Conservation (phyloP, 805 yeast species). For the Cyberlindnera veronae region DNA sequence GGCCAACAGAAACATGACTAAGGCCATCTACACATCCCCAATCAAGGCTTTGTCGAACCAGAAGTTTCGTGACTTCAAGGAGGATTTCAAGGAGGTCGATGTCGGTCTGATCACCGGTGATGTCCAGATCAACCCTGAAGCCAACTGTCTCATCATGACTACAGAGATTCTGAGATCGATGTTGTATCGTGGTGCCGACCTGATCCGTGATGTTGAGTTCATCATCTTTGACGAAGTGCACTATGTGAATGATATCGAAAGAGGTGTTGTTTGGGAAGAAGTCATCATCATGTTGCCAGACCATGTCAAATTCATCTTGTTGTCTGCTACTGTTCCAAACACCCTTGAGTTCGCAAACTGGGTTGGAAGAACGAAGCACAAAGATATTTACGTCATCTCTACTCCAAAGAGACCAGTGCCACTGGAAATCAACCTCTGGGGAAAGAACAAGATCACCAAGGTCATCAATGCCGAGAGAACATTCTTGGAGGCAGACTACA, state of each 20-base stretch:
- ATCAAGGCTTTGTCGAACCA: constrained; percentile 89
- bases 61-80: constrained; percentile 83
- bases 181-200: constrained; percentile 95
- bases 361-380: constrained; percentile 97
- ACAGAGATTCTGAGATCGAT: constrained; percentile 93
- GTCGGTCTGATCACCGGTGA: constrained; percentile 97
- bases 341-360: constrained; percentile 97
- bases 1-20: constrained; percentile 95
- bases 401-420: constrained; percentile 98
- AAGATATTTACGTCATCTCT: constrained; percentile 92
- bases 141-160: constrained; percentile 94
- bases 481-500: constrained; percentile 64
- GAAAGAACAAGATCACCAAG: constrained; percentile 68
- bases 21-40: constrained; percentile 94
- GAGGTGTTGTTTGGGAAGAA: constrained; percentile 99
- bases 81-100: constrained; percentile 74
- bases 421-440: constrained; percentile 81
- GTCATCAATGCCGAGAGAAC: constrained; percentile 71
- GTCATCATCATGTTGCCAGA: constrained; percentile 97
- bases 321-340: constrained; percentile 98
- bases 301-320: constrained; percentile 84
- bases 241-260: constrained; percentile 92
- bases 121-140: constrained; percentile 96
- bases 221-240: constrained; percentile 98
- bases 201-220: constrained; percentile 95